These are phyloP conservation scores for Chlorella vulgaris DNA, from an alignment of 139 green algal species.

Conservation along the genomic window DNA sequence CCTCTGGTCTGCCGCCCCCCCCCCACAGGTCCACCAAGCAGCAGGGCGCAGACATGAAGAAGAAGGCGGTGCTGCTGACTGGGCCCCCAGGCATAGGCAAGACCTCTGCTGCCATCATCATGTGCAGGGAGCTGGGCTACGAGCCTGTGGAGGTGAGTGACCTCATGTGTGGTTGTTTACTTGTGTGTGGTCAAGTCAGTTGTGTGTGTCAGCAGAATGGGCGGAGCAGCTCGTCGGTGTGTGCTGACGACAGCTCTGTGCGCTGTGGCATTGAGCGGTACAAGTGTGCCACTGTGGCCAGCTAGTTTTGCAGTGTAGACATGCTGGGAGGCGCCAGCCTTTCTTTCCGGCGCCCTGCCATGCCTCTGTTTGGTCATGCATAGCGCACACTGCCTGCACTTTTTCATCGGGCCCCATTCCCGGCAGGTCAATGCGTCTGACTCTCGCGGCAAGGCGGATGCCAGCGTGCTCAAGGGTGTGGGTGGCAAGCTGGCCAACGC, in stretches of 20 bases:
- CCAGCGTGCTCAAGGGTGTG: constrained; percentile 73
- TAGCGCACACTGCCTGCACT: too few relatives aligned
- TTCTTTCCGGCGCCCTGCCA: too few relatives aligned
- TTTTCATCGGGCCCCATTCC: too few relatives aligned
- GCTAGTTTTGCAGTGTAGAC: too few relatives aligned
- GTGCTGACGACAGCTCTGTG: too few relatives aligned
- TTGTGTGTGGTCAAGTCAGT: not conserved
- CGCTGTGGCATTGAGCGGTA: too few relatives aligned
- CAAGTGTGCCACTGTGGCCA: too few relatives aligned
- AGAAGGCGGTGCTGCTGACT: constrained; percentile 93
- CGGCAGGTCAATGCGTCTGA: constrained; percentile 88
- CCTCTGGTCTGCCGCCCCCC: not conserved
- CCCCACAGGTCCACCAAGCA: not conserved
- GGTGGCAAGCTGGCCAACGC: constrained; percentile 87
- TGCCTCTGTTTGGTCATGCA: too few relatives aligned
- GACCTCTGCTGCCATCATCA: constrained; percentile 52
- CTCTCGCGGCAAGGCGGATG: constrained; percentile 89
- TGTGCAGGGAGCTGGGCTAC: constrained; percentile 74
- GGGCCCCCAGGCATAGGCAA: constrained; percentile 92
- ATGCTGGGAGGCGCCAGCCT: too few relatives aligned
- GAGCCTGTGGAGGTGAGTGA: constrained; percentile 79
- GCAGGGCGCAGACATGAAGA: constrained; percentile 62
- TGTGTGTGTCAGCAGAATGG: not conserved
- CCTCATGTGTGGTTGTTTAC: too few relatives aligned
- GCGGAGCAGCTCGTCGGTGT: not conserved